These are phyloP conservation scores for Trichophyton rubrum DNA, from an alignment of 2,329 filamentous ascomycete genomes.

Conservation along the genomic window DNA sequence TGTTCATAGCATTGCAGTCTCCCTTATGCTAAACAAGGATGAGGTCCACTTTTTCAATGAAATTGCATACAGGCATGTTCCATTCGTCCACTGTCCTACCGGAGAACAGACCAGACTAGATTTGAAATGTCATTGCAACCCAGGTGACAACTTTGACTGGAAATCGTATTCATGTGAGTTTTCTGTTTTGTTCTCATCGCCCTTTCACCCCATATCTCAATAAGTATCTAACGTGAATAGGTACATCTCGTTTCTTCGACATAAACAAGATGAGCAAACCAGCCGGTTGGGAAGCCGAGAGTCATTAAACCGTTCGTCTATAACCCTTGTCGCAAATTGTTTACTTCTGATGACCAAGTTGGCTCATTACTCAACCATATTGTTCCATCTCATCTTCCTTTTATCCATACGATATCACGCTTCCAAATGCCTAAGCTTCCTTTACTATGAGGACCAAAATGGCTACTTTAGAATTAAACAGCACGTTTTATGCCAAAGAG, in stretches of 20 bases:
- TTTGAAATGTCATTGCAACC: conserved; percentile 87
- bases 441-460: not conserved
- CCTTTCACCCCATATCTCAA: not conserved
- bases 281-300: conserved; percentile 59
- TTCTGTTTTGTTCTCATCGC: not conserved
- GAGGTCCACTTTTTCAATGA: conserved; percentile 98
- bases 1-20: conserved; percentile 92
- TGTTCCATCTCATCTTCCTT: not conserved
- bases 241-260: conserved; percentile 77
- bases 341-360: conserved; percentile 7
- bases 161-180: conserved; percentile 89
- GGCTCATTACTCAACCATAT: not conserved
- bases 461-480: not conserved
- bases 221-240: conserved; percentile 31
- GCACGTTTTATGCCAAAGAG: not conserved
- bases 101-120: conserved; percentile 72
- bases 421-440: not conserved
- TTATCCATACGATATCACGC: conserved; percentile 1
- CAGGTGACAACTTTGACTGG: conserved; percentile 98
- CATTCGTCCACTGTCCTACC: conserved; percentile 94
- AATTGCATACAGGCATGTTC: conserved; percentile 95
- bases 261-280: conserved; percentile 71
- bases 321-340: not conserved
- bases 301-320: conserved; percentile 13
- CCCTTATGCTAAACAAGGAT: conserved; percentile 75